Base-by-base conservation (phyloP, 1,139 yeast genomes). In the Kazachstania sp. region DNA sequence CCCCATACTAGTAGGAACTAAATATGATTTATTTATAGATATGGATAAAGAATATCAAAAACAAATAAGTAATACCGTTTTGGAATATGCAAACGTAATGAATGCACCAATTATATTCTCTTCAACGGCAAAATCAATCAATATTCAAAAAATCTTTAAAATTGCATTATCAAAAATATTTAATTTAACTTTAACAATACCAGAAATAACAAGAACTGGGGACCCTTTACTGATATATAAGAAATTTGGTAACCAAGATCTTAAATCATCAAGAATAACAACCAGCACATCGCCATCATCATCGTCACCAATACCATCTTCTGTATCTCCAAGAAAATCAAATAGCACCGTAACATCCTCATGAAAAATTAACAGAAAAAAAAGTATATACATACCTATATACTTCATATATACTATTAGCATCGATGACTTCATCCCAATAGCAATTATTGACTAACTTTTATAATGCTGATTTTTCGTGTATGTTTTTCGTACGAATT, bases 71-170 rank as follows among this genome's bases (percentile, higher is more conserved):
- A 81, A 77, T 51, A 90, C 84, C 61, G 95, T 96, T 7, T 80
- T 84, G 67, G 79, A 83, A 61, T 92, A 86, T 64, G 96, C 97
- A 16, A 76, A 73, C 56, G 95, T 95, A 39, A 90, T 92, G 97
- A 82, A 81, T 59, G 86, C 96, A 1, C 88, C 95, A 16, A 74
- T 92, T 45, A 77, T 92, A 11, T 94, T 92, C 65, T 86, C 95
- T 59, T 90, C 97, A 8, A 87, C 97, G 0, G 81, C 92, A 55
- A 94, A 87, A 59, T 86, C 96, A 3, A 87, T 94, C 55, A 92
- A 92, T 59, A 87, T 92, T 16, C 97, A 92, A 63, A 92, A 90
- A 67, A 88, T 92, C 31, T 92, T 92, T 71, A 94, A 92, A 65
- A 81, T 92, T 46, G 85, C 94, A 37, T 77, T 92, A 45, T 83